Base-by-base conservation (phyloP, 495 filamentous ascomycete species). In the Tetracladium marchalianum region DNA sequence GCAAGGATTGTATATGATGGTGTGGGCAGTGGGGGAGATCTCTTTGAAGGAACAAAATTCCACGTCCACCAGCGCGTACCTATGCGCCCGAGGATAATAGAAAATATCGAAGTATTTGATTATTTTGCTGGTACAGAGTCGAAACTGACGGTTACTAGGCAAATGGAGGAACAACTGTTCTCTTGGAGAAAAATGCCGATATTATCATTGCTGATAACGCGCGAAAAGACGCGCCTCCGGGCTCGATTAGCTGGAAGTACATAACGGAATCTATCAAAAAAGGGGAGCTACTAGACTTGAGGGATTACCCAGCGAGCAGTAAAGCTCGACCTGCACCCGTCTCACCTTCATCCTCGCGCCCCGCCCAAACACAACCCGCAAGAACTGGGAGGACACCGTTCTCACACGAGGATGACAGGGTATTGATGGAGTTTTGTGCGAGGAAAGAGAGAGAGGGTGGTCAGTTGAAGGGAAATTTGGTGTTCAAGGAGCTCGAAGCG, bases 151-250 rank as follows among this genome's bases (percentile, higher is more conserved):
- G 35, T 16, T 17, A 11, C 5, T 42, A 92, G 85, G 49, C 64
- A 50, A 81, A 96, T 66, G 88, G 88, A 11, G 90, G 92, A 15
- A 54, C 65, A 17, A 60, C 90, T 7, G 79, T 85, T 1, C 50
- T 63, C 1, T 50, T 77, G 15, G 90, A 95, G 44, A 84, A 80
- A 47, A 59, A 79, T 37, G 92, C 90, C 17, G 82, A 94, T 49
- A 66, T 86, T 43, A 63, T 79, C 42, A 76, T 95, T 42, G 80
- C 79, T 10, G 89, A 95, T 57, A 84, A 90, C 60, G 49, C 63
- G 2, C 72, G 65, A 39, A 79, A 72, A 48, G 68, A 81, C 52
- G 59, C 67, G 18, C 75, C 79, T 1, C 41, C 54, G 15, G 53
- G 51, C 27, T 66, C 71, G 5, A 61, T 66, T 39, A 93, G 86